Evolutionary conservation across 139 green algal genomes (phyloP), one percentile per base, ranked within the genome.

Genomic region (Micromonas pusilla): DNA sequence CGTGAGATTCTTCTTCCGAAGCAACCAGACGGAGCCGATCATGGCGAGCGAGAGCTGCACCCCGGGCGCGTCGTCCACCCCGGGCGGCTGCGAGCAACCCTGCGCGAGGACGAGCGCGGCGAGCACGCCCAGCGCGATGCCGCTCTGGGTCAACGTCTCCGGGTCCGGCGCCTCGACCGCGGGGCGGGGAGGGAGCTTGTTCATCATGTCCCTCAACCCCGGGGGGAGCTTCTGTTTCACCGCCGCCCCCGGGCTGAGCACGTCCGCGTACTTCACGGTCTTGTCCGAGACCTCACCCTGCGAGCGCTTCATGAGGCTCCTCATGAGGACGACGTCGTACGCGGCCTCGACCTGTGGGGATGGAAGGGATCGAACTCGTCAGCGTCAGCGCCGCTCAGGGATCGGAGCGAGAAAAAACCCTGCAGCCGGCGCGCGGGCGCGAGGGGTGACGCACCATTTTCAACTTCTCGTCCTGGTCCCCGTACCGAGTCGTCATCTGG

Each of bases 291-390:
- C 32, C 30, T 75, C 37, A n/a, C 68, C 68, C 25, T 62, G 52
- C 37, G 37, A 62, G 26, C 68, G 68, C 68, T 34, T 75, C 37
- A 33, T 65, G 68, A 75, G 53, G 19, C 23, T 39, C 30, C 33
- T 75, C 68, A 75, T 63, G 37, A 75, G 68, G 3, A 75, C n/a
- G 26, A 75, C 68, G 26, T 75, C 68, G 68, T 75, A 75, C 68
- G 68, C 68, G 0, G 21, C 37, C 5, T 75, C 68, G 19, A 75
- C 68, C 68, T 75, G 26, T 2, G 6, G 9, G n/a, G n/a, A 57
- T 57, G 45, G 45, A n/a, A n/a, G n/a, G 45, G 45, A 57, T 57
- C 9, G 45, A 9, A 57, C 45, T n/a, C n/a, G n/a, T n/a, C n/a
- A n/a, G n/a, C n/a, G n/a, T n/a, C n/a, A n/a, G n/a, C n/a, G n/a